Percentiles rank a stretch among this genome's conserved stretches.
Evolutionary conservation across 1,284 basidiomycete genomes (phyloP).

Genomic region (Malassezia yamatoensis): DNA sequence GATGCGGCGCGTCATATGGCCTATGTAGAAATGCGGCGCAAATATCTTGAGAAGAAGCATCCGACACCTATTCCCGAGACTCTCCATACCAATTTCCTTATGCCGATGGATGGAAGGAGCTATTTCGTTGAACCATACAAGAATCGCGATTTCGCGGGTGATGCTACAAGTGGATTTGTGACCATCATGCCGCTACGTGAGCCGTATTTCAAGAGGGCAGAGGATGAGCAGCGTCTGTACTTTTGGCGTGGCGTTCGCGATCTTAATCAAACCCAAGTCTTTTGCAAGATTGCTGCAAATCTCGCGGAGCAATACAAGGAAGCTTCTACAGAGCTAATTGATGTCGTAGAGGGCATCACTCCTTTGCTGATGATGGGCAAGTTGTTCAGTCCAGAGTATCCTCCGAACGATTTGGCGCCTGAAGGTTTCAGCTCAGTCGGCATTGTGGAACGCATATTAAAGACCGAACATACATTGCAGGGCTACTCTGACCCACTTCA

Average conservation of each 20-base stretch:
- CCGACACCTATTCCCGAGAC: conserved; percentile 2
- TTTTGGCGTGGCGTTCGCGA: neutral
- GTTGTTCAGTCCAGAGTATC: conserved; percentile 2
- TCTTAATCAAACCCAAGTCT: conserved; percentile 8
- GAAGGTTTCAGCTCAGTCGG: conserved; percentile 18
- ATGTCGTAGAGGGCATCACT: neutral
- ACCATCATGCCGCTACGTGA: conserved; percentile 11
- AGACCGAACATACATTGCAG: neutral
- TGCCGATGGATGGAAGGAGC: conserved; percentile 8
- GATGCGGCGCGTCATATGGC: conserved; percentile 19
- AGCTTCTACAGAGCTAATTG: neutral
- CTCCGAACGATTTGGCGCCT: conserved; percentile 1
- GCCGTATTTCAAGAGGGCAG: conserved; percentile 8
- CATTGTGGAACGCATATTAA: conserved; percentile 6
- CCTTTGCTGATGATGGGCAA: conserved; percentile 8
- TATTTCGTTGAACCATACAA: neutral
- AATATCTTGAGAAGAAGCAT: conserved; percentile 9
- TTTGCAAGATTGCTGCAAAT: conserved; percentile 5
- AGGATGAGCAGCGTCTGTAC: neutral
- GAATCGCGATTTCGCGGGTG: neutral
- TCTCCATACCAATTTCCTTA: conserved; percentile 11
- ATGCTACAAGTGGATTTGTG: conserved; percentile 10
- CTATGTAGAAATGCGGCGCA: conserved; percentile 14
- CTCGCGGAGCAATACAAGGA: conserved; percentile 5
- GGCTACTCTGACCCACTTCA: conserved; percentile 7